A percentile compares a stretch with the other conserved stretches of the same genome.
Conservation (phyloP, 106 monocot species). For the Cymbidium sinense region DNA sequence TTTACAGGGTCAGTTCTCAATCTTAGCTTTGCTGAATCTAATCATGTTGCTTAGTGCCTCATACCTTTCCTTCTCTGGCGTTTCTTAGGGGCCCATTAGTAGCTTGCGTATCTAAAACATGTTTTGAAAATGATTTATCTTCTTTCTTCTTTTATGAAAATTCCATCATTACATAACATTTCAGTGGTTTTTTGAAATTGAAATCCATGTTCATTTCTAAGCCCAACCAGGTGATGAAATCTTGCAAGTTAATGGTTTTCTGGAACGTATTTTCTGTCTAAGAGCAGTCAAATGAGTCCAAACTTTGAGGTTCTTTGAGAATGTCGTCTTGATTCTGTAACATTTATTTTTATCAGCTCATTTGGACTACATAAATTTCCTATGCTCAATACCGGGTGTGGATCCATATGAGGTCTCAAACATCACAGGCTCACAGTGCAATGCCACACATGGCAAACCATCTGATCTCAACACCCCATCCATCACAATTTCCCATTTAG, state of each 20-base stretch:
- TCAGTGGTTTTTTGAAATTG: background rate
- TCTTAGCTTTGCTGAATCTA: background rate
- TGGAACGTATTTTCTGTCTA: too few species aligned
- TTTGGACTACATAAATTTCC: slow-evolving; percentile 74
- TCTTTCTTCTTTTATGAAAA: background rate
- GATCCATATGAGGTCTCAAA: slow-evolving; percentile 55
- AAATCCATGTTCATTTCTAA: background rate
- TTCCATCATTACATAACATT: too few species aligned
- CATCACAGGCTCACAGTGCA: slow-evolving; percentile 62
- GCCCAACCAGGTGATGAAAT: too few species aligned
- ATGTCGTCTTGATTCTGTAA: background rate
- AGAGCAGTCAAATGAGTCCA: too few species aligned
- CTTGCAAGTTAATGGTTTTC: background rate
- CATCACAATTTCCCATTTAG: slow-evolving; percentile 63
- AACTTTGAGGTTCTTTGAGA: background rate
- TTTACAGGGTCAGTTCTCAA: too few species aligned
- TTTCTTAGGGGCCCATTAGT: background rate
- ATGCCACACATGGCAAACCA: slow-evolving; percentile 34
- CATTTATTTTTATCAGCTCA: slow-evolving; percentile 40
- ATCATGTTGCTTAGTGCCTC: background rate
- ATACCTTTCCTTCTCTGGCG: too few species aligned
- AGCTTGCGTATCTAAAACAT: background rate
- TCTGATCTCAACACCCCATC: slow-evolving; percentile 81
- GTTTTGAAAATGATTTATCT: background rate
- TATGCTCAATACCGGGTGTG: slow-evolving; percentile 66